Base-by-base conservation (phyloP, 2,329 filamentous ascomycete genomes). In the Colletotrichum tropicale region DNA sequence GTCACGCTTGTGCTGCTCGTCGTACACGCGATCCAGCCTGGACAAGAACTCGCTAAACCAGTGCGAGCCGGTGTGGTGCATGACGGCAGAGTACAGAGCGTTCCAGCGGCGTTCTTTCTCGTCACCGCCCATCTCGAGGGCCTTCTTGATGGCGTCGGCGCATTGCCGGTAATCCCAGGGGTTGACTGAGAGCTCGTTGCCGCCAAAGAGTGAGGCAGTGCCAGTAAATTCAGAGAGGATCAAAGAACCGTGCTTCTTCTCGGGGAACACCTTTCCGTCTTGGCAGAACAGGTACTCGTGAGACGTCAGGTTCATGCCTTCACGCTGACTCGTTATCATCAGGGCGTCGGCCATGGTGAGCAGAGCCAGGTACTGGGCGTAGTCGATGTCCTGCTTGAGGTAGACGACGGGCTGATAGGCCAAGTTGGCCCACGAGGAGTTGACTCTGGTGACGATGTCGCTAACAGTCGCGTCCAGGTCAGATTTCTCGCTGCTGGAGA, bases 151-250 rank as follows among this genome's bases (percentile, higher is more conserved):
- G 12, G 96, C 95, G 36, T 97, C 93, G 66, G 96, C 95, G 80
- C 95, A 98, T 82, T 95, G 92, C 43, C 94, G 91, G 83, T 98
- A 98, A 83, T 98, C 95, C 96, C 96, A 98, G 0, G 96, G 96
- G 82, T 98, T 98, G 80, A 98, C 94, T 0, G 95, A 91, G 16
- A 98, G 89, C 78, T 97, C 94, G 74, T 95, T 92, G 61, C 94
- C 92, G 18, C 92, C 92, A 81, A 98, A 98, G 3, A 98, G 90
- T 0, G 94, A 95, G 2, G 96, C 93, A 75, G 96, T 98, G 28
- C 96, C 97, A 3, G 96, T 98, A 82, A 98, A 98, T 83, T 98
- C 96, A 77, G 95, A 98, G 70, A 98, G 88, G 78, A 98, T 98
- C 58, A 98, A 89, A 2, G 96, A 96, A 3, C 95, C 95, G 81